phyloP scores from a whole-genome alignment of 2,329 filamentous ascomycete genomes.

The Xylariaceae sp. region DNA sequence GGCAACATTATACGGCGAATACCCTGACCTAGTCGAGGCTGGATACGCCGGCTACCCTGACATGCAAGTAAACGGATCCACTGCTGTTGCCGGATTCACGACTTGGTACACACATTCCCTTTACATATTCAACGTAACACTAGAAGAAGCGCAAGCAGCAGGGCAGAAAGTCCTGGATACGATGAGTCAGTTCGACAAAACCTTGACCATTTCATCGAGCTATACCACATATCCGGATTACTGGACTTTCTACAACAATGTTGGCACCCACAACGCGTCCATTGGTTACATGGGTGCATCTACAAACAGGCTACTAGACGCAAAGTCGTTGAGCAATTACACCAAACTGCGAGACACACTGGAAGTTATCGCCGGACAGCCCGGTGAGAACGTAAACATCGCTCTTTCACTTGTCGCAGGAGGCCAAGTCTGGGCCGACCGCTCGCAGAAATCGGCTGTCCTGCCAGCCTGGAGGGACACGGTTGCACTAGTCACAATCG shows the following conservation, averaged over 20 bases:
- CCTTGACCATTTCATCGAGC: not conserved
- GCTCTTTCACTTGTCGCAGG: not conserved
- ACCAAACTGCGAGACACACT: not conserved
- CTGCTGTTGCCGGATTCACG: not conserved
- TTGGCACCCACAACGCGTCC: not conserved
- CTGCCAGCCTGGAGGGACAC: not conserved
- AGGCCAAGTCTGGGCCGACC: not conserved
- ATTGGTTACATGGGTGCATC: not conserved
- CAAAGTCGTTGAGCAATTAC: not conserved
- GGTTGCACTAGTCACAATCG: not conserved
- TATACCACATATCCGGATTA: not conserved
- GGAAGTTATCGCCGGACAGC: not conserved
- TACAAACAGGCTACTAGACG: not conserved
- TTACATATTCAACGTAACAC: not conserved
- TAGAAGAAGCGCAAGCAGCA: not conserved
- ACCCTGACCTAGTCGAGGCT: not conserved
- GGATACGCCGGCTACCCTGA: not conserved
- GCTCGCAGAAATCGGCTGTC: not conserved
- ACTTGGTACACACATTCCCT: not conserved
- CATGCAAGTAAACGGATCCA: not conserved
- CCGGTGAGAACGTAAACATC: not conserved
- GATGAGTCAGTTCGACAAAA: not conserved
- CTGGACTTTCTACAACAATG: not conserved
- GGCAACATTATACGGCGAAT: not conserved
- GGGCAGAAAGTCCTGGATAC: not conserved